Base-by-base conservation (phyloP, 768 basidiomycete species). In the Hortiboletus flavorubellus region DNA sequence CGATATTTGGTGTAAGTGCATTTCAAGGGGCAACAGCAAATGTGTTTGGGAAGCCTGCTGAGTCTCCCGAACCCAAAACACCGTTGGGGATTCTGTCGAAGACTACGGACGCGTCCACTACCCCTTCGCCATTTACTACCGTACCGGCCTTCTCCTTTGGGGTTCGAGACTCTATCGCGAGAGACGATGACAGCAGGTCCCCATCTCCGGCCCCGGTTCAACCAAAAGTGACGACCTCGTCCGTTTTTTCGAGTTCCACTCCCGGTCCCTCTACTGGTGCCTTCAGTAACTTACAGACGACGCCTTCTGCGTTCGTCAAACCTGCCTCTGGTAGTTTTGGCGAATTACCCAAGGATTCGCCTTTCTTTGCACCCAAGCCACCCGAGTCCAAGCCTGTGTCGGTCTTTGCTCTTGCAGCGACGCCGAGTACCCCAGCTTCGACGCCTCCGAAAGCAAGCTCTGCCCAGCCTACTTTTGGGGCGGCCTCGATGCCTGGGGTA, bases 351-450 rank as follows among this genome's bases (percentile, higher is more conserved):
- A 68, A 68, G 26, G 66, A 75, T 39, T 86, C 84, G 8, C 83
- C 84, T 4, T 86, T 85, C 67, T 78, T 79, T 65, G 78, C 79
- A 9, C 72, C 68, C 8, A 64, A 65, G 46, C 39, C 51, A 23
- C 59, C 68, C 1, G 74, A 71, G 42, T 53, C 72, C 2, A 64
- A 74, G 26, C 59, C 70, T 8, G 70, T 73, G 11, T 75, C 78
- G 14, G 76, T 68, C 2, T 78, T 84, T 54, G 60, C 68, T 52
- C 62, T 57, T n/a, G 46, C 54, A n/a, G 18, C 60, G 16, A 44
- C 48, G 0, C 21, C 65, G 2, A 33, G 49, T 44, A 58, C 70
- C 9, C 56, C 66, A 8, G 40, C 64, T 12, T 48, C 62, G 23
- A 60, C 67, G 10, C 66, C 64, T 48, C 54, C 63, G n/a, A 71